Evolutionary conservation across 148 eudicot genomes (phyloP), one percentile per base, ranked within the genome.

Genomic region (Dysphania ambrosioides): DNA sequence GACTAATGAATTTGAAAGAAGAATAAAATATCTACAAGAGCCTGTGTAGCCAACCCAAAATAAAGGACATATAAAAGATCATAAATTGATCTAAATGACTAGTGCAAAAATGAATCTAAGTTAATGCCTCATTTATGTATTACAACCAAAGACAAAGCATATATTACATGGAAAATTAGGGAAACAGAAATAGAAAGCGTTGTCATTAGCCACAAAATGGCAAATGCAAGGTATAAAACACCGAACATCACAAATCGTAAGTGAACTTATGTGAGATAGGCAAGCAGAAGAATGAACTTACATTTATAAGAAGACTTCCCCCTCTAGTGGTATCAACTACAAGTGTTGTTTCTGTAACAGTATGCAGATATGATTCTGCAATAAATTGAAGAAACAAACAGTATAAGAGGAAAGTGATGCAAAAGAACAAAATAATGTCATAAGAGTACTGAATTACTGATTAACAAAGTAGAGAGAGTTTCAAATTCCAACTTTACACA

Each of bases 291-390:
- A 23, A 70, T 58, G 51, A 11, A 53, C 40, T 90, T 85, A 95
- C 99, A 80, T 92, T 82, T 63, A 95, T 90, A 47, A 72, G 93
- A 36, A 95, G 84, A 71, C 82, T 81, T 72, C 85, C 97, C 59
- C 97, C 99, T 79, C 99, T 88, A 58, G 99, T 84, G 41, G 97
- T 90, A 74, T 95, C 99, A 27, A 95, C 99, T 36, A 89, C 82
- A 75, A 95, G 97, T 72, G 86, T 86, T 35, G 97, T 84, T 74
- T 90, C 97, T 8, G 89, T 89, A 47, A 77, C 82, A 35, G 87
- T 86, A 72, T 83, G 85, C 41, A 92, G 86, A 63, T 92, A 95
- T 34, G 87, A 75, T 69, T 86, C 99, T 95, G 90, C 84, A 67
- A 7, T 2, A 66, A 66, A 38, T 21, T n/a, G 15, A 3, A 65